A percentile compares a stretch with the other conserved stretches of the same genome.
These are phyloP conservation scores for Saitozyma podzolica DNA, from an alignment of 768 basidiomycete genomes.

Conservation along the genomic window DNA sequence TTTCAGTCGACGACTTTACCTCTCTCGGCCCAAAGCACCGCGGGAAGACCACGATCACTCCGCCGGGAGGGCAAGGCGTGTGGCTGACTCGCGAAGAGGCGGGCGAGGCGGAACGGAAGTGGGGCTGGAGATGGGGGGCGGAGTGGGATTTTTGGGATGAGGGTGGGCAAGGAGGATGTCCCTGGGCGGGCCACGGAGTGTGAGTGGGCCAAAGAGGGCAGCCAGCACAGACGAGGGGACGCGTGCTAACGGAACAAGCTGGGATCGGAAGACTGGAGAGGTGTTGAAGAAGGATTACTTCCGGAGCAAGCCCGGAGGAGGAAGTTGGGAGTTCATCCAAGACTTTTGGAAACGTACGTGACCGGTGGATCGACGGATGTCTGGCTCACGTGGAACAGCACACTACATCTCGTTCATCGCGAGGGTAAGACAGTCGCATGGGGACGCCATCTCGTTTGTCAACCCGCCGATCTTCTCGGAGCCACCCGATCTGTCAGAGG, in stretches of 20 bases:
- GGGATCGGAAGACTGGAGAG: slow-evolving; percentile 70
- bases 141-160: slow-evolving; percentile 51
- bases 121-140: slow-evolving; percentile 77
- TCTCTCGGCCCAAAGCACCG: slow-evolving; percentile 71
- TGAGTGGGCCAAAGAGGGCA: slow-evolving; percentile 12
- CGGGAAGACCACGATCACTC: slow-evolving; percentile 79
- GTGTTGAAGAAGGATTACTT: slow-evolving; percentile 78
- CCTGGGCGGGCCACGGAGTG: slow-evolving; percentile 48
- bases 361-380: neutral
- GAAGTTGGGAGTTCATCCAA: slow-evolving; percentile 64
- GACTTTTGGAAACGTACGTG: slow-evolving; percentile 71
- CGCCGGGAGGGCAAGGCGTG: slow-evolving; percentile 67
- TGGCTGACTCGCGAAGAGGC: slow-evolving; percentile 67
- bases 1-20: slow-evolving; percentile 81
- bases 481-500: slow-evolving; percentile 66
- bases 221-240: neutral
- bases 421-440: slow-evolving; percentile 61
- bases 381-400: slow-evolving; percentile 15
- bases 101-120: slow-evolving; percentile 56
- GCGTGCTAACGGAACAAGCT: slow-evolving; percentile 47
- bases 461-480: slow-evolving; percentile 85
- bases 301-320: slow-evolving; percentile 54
- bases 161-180: slow-evolving; percentile 67
- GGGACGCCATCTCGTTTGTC: slow-evolving; percentile 81
- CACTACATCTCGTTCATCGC: slow-evolving; percentile 49